phyloP scores from a whole-genome alignment of 208 protist genomes.

The Leishmania tarentolae region DNA sequence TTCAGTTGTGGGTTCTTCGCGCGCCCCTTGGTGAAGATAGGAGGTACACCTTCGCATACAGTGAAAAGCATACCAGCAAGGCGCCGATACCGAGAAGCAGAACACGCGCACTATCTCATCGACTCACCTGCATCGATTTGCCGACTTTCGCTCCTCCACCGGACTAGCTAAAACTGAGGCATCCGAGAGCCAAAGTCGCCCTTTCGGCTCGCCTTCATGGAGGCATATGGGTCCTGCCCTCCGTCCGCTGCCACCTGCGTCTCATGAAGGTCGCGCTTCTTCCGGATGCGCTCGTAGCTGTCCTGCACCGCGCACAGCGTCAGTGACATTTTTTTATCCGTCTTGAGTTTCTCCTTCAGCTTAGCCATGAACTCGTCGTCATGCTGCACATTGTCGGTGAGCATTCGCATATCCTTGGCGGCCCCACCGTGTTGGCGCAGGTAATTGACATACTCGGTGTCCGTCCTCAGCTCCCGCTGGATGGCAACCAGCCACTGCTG shows the following conservation, averaged over 20 bases:
- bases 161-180: slow-evolving; percentile 50
- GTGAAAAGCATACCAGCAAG: background rate
- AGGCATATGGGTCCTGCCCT: slow-evolving; percentile 70
- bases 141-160: background rate
- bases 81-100: background rate
- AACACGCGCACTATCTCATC: slow-evolving; percentile 1
- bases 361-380: slow-evolving; percentile 88
- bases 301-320: slow-evolving; percentile 86
- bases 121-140: background rate
- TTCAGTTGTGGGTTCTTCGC: background rate
- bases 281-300: slow-evolving; percentile 79
- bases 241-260: slow-evolving; percentile 80
- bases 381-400: slow-evolving; percentile 63
- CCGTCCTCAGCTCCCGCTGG: slow-evolving; percentile 71
- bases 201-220: slow-evolving; percentile 62
- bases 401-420: slow-evolving; percentile 58
- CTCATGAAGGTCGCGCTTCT: slow-evolving; percentile 80
- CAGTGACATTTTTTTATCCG: slow-evolving; percentile 74
- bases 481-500: slow-evolving; percentile 86
- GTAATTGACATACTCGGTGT: slow-evolving; percentile 77
- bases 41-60: background rate
- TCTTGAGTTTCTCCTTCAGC: slow-evolving; percentile 70
- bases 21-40: background rate
- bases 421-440: slow-evolving; percentile 74
- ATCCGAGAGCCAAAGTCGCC: slow-evolving; percentile 58